Evolutionary conservation across 768 basidiomycete species (phyloP), one percentile per base, ranked within the genome.

Genomic region (Lepiota brunneoincarnata): DNA sequence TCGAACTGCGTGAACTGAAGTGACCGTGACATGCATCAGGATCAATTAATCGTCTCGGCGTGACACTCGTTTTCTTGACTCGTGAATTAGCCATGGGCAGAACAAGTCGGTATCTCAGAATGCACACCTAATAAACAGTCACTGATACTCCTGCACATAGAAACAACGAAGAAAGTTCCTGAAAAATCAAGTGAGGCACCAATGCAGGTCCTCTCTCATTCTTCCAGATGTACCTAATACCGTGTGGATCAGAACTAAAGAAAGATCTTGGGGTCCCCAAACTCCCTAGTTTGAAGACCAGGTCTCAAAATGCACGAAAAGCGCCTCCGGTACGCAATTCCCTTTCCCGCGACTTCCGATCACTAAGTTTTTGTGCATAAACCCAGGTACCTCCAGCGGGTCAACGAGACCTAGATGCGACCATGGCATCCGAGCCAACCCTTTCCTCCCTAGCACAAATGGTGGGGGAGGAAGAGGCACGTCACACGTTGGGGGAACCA

Each of bases 241-340:
- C n/a, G n/a, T 49, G 23, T 54, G n/a, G 18, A 18, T 20, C 43
- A 93, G 91, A 89, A 64, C 72, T 93, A 37, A 93, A 89, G 70
- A 94, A 91, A 65, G 93, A 96, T 67, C 89, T 90, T 34, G 94
- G 93, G 15, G 74, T 97, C 2, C 93, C 93, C 5, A 84, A 88
- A 63, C 79, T 96, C 2, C 87, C 90, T 14, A 77, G 83, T 69
- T 72, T 89, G 44, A 91, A 90, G 72, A 71, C 73, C 28, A 68
- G 67, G 68, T 72, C 76, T 17, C 72, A 77, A 55, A 79, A 80
- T 71, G 75, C 75, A 54, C 74, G 77, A 38, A 76, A 73, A 49
- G 69, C 70, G 18, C 74, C 69, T 20, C 63, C 69, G 37, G 76
- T 76, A 39, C 21, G 21, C 56, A 47, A 44, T 57, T 24, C 21